Evolutionary conservation across 2,329 filamentous ascomycete species (phyloP).

Genomic region (Sphaerulina vaccinii): DNA sequence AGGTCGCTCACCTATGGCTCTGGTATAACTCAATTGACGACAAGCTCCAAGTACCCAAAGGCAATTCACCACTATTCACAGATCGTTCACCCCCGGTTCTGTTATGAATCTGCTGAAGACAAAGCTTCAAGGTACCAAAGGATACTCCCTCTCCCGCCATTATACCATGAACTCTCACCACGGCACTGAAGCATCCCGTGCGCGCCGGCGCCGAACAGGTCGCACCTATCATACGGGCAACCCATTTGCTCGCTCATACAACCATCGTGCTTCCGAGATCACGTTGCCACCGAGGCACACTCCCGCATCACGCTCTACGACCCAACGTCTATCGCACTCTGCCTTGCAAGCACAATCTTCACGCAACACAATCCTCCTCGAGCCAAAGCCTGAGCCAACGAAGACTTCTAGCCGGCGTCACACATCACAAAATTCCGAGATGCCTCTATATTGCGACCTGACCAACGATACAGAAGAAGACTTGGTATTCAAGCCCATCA

Average conservation of each 20-base stretch:
- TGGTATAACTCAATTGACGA: no score
- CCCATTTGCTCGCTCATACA: not conserved
- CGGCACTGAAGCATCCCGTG: not conserved
- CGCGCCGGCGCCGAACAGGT: not conserved
- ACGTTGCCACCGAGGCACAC: not conserved
- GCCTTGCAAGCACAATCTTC: not conserved
- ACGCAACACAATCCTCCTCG: not conserved
- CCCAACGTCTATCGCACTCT: not conserved
- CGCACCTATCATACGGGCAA: not conserved
- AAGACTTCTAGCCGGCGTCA: not conserved
- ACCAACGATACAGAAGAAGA: not conserved
- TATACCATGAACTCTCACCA: no score
- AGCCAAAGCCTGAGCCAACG: not conserved
- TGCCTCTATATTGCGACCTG: not conserved
- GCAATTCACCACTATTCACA: no score
- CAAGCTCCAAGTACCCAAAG: no score
- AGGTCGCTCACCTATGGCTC: no score
- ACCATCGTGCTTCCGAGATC: not conserved
- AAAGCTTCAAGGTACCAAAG: not conserved
- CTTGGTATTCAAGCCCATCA: not conserved
- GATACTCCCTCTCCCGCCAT: not conserved
- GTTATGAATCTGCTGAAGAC: not conserved
- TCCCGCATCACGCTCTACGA: not conserved
- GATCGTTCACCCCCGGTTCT: not conserved
- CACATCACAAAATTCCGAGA: not conserved